phyloP scores from a whole-genome alignment of 2,329 filamentous ascomycete species.

The Ceratocystiopsis minuta region DNA sequence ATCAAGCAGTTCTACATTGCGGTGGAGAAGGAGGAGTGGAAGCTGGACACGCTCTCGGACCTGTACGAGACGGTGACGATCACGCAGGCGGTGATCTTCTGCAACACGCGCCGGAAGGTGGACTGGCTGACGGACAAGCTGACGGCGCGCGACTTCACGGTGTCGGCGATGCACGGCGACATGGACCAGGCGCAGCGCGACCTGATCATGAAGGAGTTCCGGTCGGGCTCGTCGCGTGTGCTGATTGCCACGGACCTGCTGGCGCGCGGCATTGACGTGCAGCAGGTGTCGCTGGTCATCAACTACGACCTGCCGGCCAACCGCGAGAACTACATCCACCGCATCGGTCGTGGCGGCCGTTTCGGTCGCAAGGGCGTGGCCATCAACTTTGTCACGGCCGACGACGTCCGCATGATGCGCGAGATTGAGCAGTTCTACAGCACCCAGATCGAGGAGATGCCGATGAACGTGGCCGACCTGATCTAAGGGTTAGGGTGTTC shows the following conservation, averaged over 20 bases:
- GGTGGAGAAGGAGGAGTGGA: slow-evolving; percentile 99
- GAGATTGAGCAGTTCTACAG: slow-evolving; percentile 99
- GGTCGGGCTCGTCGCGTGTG: slow-evolving; percentile 93
- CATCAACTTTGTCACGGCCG: slow-evolving; percentile 99
- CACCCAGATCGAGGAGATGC: slow-evolving; percentile 99
- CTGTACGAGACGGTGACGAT: slow-evolving; percentile 99
- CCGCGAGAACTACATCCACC: slow-evolving; percentile 99
- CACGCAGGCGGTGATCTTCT: slow-evolving; percentile 99
- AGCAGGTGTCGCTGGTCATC: slow-evolving; percentile 98
- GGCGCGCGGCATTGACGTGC: slow-evolving; percentile 98
- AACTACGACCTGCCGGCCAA: slow-evolving; percentile 99
- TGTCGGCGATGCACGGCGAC: slow-evolving; percentile 99
- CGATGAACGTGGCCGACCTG: slow-evolving; percentile 74
- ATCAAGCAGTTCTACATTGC: slow-evolving; percentile 99
- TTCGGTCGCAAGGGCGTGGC: slow-evolving; percentile 99
- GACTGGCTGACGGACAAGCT: slow-evolving; percentile 99
- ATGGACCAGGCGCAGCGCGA: slow-evolving; percentile 98
- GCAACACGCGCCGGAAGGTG: slow-evolving; percentile 99
- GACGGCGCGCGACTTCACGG: slow-evolving; percentile 94
- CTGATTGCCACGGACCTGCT: slow-evolving; percentile 95
- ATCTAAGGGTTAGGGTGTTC: slow-evolving; percentile 31
- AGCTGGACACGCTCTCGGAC: slow-evolving; percentile 96
- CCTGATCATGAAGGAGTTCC: slow-evolving; percentile 99
- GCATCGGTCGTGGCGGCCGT: slow-evolving; percentile 97
- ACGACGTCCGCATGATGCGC: slow-evolving; percentile 99